Evolutionary conservation across 371 early-diverging fungal species (phyloP).

Genomic region (Lichtheimia corymbifera): DNA sequence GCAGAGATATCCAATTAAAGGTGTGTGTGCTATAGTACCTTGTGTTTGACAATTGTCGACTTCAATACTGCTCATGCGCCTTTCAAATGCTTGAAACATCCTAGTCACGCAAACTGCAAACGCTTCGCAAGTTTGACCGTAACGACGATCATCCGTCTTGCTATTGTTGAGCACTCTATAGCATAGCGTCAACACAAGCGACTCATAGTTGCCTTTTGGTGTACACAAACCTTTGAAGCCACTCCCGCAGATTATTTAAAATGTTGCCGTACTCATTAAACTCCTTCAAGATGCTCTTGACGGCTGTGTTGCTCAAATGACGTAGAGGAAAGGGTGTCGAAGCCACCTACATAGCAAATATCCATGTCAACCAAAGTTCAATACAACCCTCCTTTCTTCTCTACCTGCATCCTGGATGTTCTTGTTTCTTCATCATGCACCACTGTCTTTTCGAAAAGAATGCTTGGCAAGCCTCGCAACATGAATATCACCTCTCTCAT

Average conservation of each 20-base stretch:
- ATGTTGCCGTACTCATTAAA: conserved; percentile 32
- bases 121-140: conserved; percentile 44
- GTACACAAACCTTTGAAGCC: conserved; percentile 10
- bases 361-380: neutral
- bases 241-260: conserved; percentile 23
- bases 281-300: conserved; percentile 16
- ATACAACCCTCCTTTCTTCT: neutral
- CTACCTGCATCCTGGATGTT: neutral
- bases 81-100: conserved; percentile 29
- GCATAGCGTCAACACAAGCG: neutral
- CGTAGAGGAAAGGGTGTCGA: neutral
- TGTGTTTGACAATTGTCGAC: conserved; percentile 5
- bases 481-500: conserved; percentile 37
- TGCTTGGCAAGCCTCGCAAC: conserved; percentile 27
- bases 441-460: conserved; percentile 20
- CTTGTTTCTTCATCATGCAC: neutral
- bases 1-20: neutral
- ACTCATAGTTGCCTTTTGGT: neutral
- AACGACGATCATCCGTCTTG: conserved; percentile 5
- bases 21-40: neutral
- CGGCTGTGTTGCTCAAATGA: conserved; percentile 16
- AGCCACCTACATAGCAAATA: neutral
- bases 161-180: conserved; percentile 6
- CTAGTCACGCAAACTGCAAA: conserved; percentile 27
- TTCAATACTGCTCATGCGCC: conserved; percentile 24